These are phyloP conservation scores for Solanum lycopersicoides DNA, from an alignment of 257 asterid species.

Conservation along the genomic window DNA sequence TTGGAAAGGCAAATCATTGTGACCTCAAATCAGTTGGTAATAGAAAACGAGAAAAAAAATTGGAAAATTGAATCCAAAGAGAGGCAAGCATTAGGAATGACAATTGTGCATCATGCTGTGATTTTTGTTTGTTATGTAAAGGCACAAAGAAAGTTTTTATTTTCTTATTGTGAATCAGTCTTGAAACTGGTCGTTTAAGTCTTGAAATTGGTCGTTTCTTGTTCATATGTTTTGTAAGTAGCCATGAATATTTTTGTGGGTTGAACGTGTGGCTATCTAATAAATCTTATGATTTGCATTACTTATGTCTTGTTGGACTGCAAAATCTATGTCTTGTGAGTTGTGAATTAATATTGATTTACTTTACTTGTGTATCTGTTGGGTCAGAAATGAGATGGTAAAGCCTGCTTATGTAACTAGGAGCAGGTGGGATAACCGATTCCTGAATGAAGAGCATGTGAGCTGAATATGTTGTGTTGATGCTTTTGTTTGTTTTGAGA, in stretches of 20 bases:
- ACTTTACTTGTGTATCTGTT: no score
- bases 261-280: background rate
- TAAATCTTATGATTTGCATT: no score
- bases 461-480: background rate
- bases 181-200: no score
- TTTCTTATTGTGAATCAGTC: background rate
- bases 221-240: background rate
- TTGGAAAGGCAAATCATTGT: background rate
- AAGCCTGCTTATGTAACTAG: no score
- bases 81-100: background rate
- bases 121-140: no score
- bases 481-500: background rate
- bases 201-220: background rate
- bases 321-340: background rate
- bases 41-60: background rate
- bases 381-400: background rate
- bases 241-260: background rate
- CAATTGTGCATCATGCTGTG: background rate
- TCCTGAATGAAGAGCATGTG: background rate
- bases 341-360: background rate
- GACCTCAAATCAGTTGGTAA: background rate
- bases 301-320: background rate
- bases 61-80: background rate
- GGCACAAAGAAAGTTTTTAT: background rate
- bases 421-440: background rate